Base-by-base conservation (phyloP, 108 stramenopile genomes). In the Nannochloropsis salina region DNA sequence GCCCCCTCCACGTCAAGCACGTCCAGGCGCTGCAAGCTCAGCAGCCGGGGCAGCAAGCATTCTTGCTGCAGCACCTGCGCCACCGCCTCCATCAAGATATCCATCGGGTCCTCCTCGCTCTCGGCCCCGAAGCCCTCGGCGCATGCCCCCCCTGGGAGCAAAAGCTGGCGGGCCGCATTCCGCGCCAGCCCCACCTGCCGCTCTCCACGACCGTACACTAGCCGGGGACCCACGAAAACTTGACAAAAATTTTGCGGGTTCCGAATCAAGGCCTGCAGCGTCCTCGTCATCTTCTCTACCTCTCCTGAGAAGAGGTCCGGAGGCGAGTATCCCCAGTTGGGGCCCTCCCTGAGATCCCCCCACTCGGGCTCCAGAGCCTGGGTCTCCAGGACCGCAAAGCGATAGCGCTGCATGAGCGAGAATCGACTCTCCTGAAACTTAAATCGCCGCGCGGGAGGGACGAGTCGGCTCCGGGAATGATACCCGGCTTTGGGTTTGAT, bases 1-100 rank as follows among this genome's bases (percentile, higher is more conserved):
- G 61, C 61, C 61, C 61, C 61, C 61, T 74, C 61, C 5, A 74
- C 6, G 61, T 74, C 61, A 15, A 74, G 61, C 61, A 74, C 61
- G n/a, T 74, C 61, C 61, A 74, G 15, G 20, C 20, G 20, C n/a
- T 74, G 61, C 8, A 74, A 74, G 15, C 61, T 74, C 15, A 3
- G 61, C 61, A 74, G n/a, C 20, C 61, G 61, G 20, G 20, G 61
- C 61, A 74, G n/a, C 8, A 74, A n/a, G n/a, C 20, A n/a, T n/a
- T 74, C 61, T 74, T 74, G 61, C 61, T 74, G 20, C 8, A 74
- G 61, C 20, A 74, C n/a, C 61, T 74, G 61, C 61, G 61, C 61
- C 8, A 74, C 61, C 61, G n/a, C 61, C 4, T n/a, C 61, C 61
- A 74, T 74, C 61, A 74, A 8, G 4, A 3, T n/a, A 74, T 74